These are phyloP conservation scores for Solanum dulcamara DNA, from an alignment of 257 asterid genomes.

Conservation along the genomic window DNA sequence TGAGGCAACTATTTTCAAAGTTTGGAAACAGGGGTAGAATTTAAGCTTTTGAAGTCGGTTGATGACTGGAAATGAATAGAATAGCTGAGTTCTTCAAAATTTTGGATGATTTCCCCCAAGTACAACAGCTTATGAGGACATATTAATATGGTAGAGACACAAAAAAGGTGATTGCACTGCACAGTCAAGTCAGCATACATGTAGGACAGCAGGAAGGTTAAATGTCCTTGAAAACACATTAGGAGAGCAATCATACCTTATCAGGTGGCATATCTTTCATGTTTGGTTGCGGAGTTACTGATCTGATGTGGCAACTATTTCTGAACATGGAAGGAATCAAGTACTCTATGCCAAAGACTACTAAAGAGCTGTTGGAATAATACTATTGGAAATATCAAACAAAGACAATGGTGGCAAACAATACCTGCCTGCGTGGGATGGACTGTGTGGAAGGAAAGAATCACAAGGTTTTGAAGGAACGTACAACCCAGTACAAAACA, in stretches of 20 bases:
- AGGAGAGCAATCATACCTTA: background rate
- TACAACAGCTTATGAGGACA: background rate
- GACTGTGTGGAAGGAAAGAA: background rate
- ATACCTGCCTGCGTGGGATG: background rate
- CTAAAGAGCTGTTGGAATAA: background rate
- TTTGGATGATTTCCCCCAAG: background rate
- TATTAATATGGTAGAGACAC: background rate
- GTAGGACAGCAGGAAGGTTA: background rate
- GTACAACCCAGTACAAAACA: background rate
- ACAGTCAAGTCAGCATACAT: background rate
- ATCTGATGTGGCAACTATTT: background rate
- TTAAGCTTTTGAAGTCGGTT: background rate
- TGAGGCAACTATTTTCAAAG: background rate
- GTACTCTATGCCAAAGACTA: background rate
- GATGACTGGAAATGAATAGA: background rate
- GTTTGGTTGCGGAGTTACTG: background rate
- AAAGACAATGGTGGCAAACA: background rate
- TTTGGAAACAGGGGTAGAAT: background rate
- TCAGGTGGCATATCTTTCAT: background rate
- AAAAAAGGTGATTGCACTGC: background rate
- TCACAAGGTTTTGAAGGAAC: background rate
- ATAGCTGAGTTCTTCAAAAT: background rate
- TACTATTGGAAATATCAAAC: background rate
- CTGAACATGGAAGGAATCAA: background rate
- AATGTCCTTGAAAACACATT: background rate